A percentile compares a stretch with the other conserved stretches of the same genome.
Evolutionary conservation across 2,329 filamentous ascomycete species (phyloP).

Genomic region (Basipetospora chlamydospora): DNA sequence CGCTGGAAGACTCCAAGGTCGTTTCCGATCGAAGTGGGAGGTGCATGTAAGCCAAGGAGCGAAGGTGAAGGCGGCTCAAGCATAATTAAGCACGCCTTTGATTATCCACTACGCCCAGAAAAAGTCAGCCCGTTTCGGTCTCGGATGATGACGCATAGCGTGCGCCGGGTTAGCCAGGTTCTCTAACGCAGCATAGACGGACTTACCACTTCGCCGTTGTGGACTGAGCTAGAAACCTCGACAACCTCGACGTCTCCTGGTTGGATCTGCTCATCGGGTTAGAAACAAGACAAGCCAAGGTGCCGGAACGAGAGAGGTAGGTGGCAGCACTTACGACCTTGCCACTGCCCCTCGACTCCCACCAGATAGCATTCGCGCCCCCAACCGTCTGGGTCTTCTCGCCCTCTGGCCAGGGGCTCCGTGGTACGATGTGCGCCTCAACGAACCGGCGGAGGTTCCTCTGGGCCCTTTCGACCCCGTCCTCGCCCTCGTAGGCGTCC

Average conservation of each 20-base stretch:
- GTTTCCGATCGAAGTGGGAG: neutral
- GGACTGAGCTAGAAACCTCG: slow-evolving; percentile 57
- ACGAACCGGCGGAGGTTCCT: slow-evolving; percentile 69
- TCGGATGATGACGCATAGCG: neutral
- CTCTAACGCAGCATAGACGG: neutral
- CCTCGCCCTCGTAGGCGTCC: slow-evolving; percentile 59
- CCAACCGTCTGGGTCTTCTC: slow-evolving; percentile 54
- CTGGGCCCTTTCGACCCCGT: slow-evolving; percentile 62
- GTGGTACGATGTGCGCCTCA: slow-evolving; percentile 66
- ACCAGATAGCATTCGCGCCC: slow-evolving; percentile 57
- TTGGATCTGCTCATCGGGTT: slow-evolving; percentile 40
- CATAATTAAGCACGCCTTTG: slow-evolving; percentile 35
- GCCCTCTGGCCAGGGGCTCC: slow-evolving; percentile 59
- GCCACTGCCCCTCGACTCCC: slow-evolving; percentile 56
- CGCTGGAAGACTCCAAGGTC: neutral
- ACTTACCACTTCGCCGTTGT: slow-evolving; percentile 69
- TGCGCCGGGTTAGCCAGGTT: neutral
- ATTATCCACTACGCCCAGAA: slow-evolving; percentile 43
- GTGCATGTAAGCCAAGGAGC: too few relatives aligned
- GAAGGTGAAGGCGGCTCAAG: too few relatives aligned
- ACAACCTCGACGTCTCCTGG: slow-evolving; percentile 69
- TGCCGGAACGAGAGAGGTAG: neutral
- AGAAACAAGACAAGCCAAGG: slow-evolving; percentile 4
- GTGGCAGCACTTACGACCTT: slow-evolving; percentile 41
- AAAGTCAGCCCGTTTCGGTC: slow-evolving; percentile 8